Evolutionary conservation across 805 yeast species (phyloP), one percentile per base, ranked within the genome.

Genomic region (Starmerella vitae): DNA sequence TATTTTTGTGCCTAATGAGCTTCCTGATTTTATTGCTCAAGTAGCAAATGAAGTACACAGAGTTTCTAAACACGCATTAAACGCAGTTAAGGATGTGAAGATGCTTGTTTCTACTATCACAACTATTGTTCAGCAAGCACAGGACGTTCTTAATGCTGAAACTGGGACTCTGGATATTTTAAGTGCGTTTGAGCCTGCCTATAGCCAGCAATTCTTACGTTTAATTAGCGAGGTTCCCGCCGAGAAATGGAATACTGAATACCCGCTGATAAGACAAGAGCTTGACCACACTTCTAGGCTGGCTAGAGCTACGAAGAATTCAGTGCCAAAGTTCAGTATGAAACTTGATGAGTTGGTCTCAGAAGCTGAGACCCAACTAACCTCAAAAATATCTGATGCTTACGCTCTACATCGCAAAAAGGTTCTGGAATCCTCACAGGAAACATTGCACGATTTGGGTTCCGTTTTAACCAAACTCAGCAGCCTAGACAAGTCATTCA

Each of bases 151-250:
- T 10, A 39, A 36, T 8, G 37, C 30, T 13, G 38, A 41, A 3
- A 21, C n/a, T 3, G 38, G 37, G n/a, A 33, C 42, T 33, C 42
- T 36, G 13, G 30, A n/a, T 7, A 17, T 47, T 10, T 31, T 48
- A 12, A 39, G 24, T 2, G 42, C 45, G 2, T 37, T 33, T 12
- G 41, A 37, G 30, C 42, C 38, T 6, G 33, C 36, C 14, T 42
- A 41, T 31, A 25, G 34, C 9, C 10, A 25, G 1, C 21, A 22
- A 21, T 37, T 42, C 17, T n/a, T 27, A n/a, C 21, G 20, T 8
- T 25, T 30, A n/a, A 22, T 37, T 20, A 13, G 29, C 3, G 24
- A 5, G 12, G 18, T 3, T 21, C 15, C 30, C 12, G 14, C 8
- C n/a, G n/a, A 8, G 17, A 10, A 27, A 6, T 27, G 33, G 33